These are phyloP conservation scores for Solanum pennellii DNA, from an alignment of 257 asterid species.

Conservation along the genomic window DNA sequence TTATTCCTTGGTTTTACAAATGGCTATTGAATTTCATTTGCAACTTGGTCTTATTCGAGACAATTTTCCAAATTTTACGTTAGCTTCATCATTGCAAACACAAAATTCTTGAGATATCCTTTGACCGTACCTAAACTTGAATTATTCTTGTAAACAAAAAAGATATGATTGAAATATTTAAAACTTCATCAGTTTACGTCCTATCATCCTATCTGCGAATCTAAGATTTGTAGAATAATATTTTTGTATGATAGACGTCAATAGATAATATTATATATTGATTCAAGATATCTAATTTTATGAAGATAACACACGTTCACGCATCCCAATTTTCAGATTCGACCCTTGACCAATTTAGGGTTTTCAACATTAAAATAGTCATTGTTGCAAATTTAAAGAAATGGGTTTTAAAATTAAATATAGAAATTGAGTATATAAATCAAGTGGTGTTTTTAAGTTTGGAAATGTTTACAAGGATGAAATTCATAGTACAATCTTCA, in stretches of 20 bases:
- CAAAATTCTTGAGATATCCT: neutral
- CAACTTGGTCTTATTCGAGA: neutral
- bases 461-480: neutral
- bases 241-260: neutral
- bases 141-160: neutral
- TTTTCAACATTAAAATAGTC: neutral
- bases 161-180: too few species aligned
- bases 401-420: neutral
- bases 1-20: neutral
- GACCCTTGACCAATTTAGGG: neutral
- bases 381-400: neutral
- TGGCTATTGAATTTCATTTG: neutral
- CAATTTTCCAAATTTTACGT: neutral
- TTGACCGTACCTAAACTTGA: neutral
- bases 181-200: too few species aligned
- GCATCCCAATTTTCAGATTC: too few species aligned
- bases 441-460: neutral
- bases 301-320: accelerated
- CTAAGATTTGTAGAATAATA: neutral
- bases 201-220: too few species aligned
- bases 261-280: too few species aligned
- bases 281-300: too few species aligned
- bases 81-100: neutral
- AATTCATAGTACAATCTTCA: neutral
- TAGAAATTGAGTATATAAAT: neutral